These are phyloP conservation scores for Fusarium sp. DNA, from an alignment of 2,329 filamentous ascomycete species.

Conservation along the genomic window DNA sequence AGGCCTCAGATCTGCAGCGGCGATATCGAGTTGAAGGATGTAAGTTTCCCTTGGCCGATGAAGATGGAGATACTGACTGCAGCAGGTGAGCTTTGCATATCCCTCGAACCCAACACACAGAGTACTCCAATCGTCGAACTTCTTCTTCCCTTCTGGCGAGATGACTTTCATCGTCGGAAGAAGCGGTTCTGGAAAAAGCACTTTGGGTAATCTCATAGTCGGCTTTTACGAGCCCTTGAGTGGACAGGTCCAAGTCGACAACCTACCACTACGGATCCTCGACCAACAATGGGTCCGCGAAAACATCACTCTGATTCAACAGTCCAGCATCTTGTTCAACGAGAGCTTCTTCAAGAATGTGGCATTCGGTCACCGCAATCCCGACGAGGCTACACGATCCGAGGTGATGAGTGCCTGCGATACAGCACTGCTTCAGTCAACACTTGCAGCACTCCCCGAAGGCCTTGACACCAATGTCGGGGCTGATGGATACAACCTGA, in stretches of 20 bases:
- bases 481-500: constrained; percentile 77
- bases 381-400: constrained; percentile 62
- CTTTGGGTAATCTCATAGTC: constrained; percentile 83
- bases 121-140: constrained; percentile 73
- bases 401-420: constrained; percentile 75
- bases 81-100: constrained; percentile 85
- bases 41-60: neutral
- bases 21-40: constrained; percentile 63
- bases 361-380: constrained; percentile 73
- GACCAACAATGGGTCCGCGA: constrained; percentile 80
- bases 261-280: constrained; percentile 71
- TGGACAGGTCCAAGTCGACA: constrained; percentile 80
- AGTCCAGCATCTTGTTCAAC: constrained; percentile 85
- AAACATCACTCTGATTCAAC: constrained; percentile 86
- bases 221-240: constrained; percentile 79
- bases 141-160: constrained; percentile 80
- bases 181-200: constrained; percentile 95
- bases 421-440: constrained; percentile 77
- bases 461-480: constrained; percentile 82
- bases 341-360: constrained; percentile 86
- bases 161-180: constrained; percentile 86
- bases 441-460: constrained; percentile 75
- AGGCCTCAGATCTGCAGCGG: constrained; percentile 69
- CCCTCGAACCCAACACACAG: constrained; percentile 74
- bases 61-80: constrained; percentile 9